Evolutionary conservation across 345 rosid species (phyloP).

Genomic region (Aquilaria sinensis): DNA sequence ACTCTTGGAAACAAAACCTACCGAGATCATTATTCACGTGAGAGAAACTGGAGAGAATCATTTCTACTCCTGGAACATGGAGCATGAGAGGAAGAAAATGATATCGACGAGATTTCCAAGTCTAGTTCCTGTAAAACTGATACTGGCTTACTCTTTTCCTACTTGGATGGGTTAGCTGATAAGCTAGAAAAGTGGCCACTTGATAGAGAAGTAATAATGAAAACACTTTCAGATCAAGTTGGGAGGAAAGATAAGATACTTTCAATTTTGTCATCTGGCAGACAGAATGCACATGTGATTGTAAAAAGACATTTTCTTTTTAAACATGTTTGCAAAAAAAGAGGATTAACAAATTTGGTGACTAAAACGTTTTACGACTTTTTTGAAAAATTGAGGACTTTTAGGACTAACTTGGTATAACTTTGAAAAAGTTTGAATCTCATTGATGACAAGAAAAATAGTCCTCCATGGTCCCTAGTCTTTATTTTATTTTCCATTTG

Average conservation of each 20-base stretch:
- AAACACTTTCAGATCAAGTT: constrained; percentile 9
- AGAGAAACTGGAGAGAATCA: constrained; percentile 4
- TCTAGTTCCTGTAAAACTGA: not conserved
- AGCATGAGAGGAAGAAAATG: not conserved
- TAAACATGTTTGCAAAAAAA: no score
- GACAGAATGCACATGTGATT: no score
- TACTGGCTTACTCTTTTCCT: not conserved
- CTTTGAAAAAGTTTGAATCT: no score
- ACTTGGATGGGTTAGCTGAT: not conserved
- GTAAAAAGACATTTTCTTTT: no score
- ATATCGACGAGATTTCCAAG: not conserved
- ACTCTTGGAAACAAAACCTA: not conserved
- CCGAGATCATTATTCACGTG: not conserved
- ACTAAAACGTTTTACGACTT: no score
- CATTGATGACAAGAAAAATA: no score
- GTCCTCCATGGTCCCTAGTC: no score
- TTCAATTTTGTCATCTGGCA: no score
- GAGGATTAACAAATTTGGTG: no score
- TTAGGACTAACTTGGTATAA: no score
- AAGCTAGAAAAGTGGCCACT: not conserved
- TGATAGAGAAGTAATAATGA: constrained; percentile 3
- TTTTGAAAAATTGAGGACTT: no score
- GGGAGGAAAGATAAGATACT: not conserved
- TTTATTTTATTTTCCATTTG: no score
- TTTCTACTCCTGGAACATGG: constrained; percentile 7